Evolutionary conservation across 768 basidiomycete species (phyloP), one percentile per base, ranked within the genome.

Genomic region (Suillus hirtellus): DNA sequence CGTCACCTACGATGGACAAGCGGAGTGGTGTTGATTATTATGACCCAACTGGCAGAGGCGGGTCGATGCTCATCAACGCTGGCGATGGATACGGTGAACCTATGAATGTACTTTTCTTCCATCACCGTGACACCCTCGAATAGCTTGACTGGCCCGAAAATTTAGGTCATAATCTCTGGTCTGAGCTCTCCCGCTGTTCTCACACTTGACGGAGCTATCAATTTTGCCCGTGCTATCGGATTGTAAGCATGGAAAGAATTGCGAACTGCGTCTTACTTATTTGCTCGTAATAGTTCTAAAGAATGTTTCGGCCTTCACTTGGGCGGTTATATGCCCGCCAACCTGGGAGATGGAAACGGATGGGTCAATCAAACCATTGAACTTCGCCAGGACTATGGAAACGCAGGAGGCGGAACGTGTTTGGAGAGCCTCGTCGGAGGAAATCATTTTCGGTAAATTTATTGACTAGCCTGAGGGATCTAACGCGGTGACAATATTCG

Each of bases 131-230:
- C 4, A 11, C 8, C 4, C 27, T 37, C 40, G 11, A 15, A 21
- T 46, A 21, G 1, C 35, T 14, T 56, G 59, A 49, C 19, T 40
- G 17, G 17, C 52, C 52, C 47, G 24, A 53, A 10, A n/a, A 17
- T 24, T 12, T 47, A 83, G 82, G 80, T 90, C 52, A 89, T 91
- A 66, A 82, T 90, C 61, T 90, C 89, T 2, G 87, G 83, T 0
- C 67, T 80, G 44, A 89, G 88, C 68, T 87, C 86, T 9, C 75
- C 84, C 0, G 76, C 31, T 0, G 85, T 89, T 10, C 80, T 89
- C 59, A 86, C 83, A 0, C 79, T 86, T 61, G 66, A 73, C 31
- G 88, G 88, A 0, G 70, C 89, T 58, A 47, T 86, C 54, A 88
- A 87, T 67, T 89, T 79, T 68, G 88, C 86, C 0, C 78, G 73